These are phyloP conservation scores for Aspergillus baeticus DNA, from an alignment of 495 filamentous ascomycete species.

Conservation along the genomic window DNA sequence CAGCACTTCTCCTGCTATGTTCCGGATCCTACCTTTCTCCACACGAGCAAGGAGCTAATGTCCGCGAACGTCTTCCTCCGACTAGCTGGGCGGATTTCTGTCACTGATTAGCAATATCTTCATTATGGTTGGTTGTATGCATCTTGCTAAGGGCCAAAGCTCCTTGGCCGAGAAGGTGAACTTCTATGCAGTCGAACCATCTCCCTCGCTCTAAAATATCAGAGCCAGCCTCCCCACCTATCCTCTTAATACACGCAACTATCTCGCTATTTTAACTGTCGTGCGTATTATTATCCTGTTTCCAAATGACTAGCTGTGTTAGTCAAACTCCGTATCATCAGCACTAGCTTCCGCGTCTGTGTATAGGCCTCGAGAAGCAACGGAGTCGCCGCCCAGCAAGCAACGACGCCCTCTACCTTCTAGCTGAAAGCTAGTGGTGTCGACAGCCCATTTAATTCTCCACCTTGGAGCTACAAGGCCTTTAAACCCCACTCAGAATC, in stretches of 20 bases:
- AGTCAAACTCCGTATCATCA: too few relatives aligned
- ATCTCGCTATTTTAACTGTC: background rate
- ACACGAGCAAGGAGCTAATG: background rate
- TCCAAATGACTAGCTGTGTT: too few relatives aligned
- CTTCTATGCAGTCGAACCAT: too few relatives aligned
- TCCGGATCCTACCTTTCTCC: background rate
- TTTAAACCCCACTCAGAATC: too few relatives aligned
- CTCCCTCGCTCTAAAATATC: background rate
- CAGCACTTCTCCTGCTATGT: background rate
- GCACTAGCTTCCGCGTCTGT: too few relatives aligned
- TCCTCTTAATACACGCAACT: background rate
- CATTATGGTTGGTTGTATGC: conserved; percentile 10
- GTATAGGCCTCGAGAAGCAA: too few relatives aligned
- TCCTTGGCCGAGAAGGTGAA: background rate
- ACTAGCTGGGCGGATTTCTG: background rate
- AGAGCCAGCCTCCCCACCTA: background rate
- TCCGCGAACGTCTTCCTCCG: background rate
- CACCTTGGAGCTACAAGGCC: too few relatives aligned
- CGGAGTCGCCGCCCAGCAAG: too few relatives aligned
- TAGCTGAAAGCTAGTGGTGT: too few relatives aligned
- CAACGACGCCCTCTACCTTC: too few relatives aligned
- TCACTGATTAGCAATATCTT: conserved; percentile 10
- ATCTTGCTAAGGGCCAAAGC: background rate
- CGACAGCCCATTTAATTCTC: too few relatives aligned
- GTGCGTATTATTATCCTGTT: background rate